phyloP scores from a whole-genome alignment of 441 rosid species.

The Flueggea neowawraea region DNA sequence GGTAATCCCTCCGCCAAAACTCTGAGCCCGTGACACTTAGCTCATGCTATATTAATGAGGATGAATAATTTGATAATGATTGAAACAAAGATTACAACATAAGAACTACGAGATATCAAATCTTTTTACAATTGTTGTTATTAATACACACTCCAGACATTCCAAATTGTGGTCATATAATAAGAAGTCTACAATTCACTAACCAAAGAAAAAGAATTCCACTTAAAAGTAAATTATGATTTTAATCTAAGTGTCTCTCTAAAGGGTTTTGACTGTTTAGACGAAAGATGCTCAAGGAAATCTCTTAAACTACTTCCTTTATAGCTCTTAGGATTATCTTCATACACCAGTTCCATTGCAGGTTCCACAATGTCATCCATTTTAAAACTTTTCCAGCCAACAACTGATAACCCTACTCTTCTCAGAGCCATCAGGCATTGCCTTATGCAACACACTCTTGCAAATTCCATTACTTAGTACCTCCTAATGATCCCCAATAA shows the following conservation, averaged over 20 bases:
- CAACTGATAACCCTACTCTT: not conserved
- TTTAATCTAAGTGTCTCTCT: conserved; percentile 1
- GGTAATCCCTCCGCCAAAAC: no score
- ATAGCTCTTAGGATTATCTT: not conserved
- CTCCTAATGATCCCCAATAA: conserved; percentile 3
- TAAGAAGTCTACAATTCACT: no score
- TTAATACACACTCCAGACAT: no score
- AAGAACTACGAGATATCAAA: no score
- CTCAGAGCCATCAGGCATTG: not conserved
- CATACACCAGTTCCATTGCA: conserved; percentile 3
- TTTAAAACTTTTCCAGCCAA: conserved; percentile 1
- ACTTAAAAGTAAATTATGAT: no score
- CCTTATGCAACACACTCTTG: not conserved
- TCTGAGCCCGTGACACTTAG: no score
- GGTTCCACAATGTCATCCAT: conserved; percentile 10
- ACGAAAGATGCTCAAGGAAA: conserved; percentile 1
- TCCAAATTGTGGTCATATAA: no score
- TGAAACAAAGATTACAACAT: no score
- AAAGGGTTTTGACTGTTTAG: conserved; percentile 3
- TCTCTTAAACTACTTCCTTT: conserved; percentile 6
- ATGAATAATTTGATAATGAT: no score
- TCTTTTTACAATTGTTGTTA: no score
- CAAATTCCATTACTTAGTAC: not conserved
- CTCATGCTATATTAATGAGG: no score
- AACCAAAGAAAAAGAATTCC: no score